phyloP scores from a whole-genome alignment of 768 basidiomycete genomes.

The Mycena vulgaris region DNA sequence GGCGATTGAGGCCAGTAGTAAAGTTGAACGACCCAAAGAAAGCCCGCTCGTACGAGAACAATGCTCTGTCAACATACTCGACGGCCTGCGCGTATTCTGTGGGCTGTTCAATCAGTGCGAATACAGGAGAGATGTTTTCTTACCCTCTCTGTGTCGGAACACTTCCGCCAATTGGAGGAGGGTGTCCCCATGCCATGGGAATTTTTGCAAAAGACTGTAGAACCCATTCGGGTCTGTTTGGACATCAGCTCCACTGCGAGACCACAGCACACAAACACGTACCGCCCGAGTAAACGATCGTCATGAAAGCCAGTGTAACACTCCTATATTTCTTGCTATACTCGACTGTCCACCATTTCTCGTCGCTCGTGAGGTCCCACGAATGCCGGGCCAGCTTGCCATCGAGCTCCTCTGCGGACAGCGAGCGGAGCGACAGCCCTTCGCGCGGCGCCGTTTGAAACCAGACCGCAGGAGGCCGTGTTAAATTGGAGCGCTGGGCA shows the following conservation, averaged over 20 bases:
- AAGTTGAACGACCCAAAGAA: constrained; percentile 92
- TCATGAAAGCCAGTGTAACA: constrained; percentile 85
- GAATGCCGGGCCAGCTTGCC: constrained; percentile 59
- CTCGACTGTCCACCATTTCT: constrained; percentile 92
- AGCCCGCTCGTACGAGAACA: constrained; percentile 94
- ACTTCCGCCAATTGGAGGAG: constrained; percentile 90
- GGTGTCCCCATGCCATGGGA: constrained; percentile 96
- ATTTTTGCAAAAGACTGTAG: constrained; percentile 78
- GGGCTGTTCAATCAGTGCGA: neutral
- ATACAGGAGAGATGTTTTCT: neutral
- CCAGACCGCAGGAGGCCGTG: constrained; percentile 84
- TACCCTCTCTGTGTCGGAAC: constrained; percentile 90
- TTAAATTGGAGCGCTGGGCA: constrained; percentile 76
- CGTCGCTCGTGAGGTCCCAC: constrained; percentile 62
- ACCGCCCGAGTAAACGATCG: constrained; percentile 88
- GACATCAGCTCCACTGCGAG: neutral
- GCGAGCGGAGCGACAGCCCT: constrained; percentile 76
- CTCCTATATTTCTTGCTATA: constrained; percentile 90
- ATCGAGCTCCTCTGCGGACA: constrained; percentile 69
- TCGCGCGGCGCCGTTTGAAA: constrained; percentile 78
- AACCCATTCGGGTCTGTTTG: constrained; percentile 82
- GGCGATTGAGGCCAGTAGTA: constrained; percentile 82
- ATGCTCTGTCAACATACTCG: constrained; percentile 91
- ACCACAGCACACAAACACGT: constrained; percentile 42
- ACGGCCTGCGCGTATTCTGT: constrained; percentile 87